Evolutionary conservation across 2,329 filamentous ascomycete genomes (phyloP), one percentile per base, ranked within the genome.

Genomic region (Ascomycota sp.): DNA sequence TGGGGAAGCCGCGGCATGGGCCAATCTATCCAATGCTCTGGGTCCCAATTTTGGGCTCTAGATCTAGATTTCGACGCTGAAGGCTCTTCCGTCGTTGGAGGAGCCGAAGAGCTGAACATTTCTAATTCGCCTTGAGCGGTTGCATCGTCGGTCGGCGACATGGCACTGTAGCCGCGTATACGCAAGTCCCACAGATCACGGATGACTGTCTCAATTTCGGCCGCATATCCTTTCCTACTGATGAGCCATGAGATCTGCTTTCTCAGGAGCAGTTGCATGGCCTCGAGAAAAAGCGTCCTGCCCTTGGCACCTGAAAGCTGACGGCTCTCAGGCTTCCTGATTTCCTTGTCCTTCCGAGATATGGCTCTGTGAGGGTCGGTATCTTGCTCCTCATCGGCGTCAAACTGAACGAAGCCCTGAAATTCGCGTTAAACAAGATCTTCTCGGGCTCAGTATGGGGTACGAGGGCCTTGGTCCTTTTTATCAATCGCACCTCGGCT

Each of bases 111-210:
- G 38, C 53, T 57, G 40, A 55, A 58, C 27, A 54, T 38, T 20
- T 50, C 48, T 28, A 44, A 39, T 27, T 44, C 45, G 27, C 32
- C 43, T 15, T 45, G 46, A 25, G 38, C 35, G 7, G 38, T 30
- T 15, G 37, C 37, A 10, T 44, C 41, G 13, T 45, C 30, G 1
- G 26, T 26, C 26, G 42, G 25, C 10, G 51, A 39, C 45, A 52
- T 27, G 50, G 57, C 22, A 37, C 58, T 40, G 50, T 45, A 53
- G 13, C 53, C 54, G 23, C 64, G 53, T 3, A 62, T 56, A 5
- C 81, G 69, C 30, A 94, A 55, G 30, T 75, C 63, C 86, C 89
- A 98, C 10, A 98, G 63, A 46, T 93, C 83, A 34, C 73, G 69
- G 5, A 91, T 71, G 8, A 92, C 61, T 7, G 58, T 73, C 58